phyloP scores from a whole-genome alignment of 305 asterid species.

The Ilex paraguariensis region DNA sequence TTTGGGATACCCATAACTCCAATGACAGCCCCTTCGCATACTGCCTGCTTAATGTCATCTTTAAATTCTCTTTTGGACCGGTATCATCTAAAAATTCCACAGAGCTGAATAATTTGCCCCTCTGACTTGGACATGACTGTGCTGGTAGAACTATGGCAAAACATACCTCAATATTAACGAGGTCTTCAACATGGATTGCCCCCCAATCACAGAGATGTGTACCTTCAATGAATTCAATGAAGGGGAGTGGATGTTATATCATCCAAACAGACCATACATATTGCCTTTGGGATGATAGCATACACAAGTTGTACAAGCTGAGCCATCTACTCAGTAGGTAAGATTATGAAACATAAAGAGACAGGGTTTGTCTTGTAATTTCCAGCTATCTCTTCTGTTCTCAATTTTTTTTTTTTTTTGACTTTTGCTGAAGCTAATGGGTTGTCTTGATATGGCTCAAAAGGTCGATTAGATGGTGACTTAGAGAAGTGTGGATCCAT shows the following conservation, averaged over 20 bases:
- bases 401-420: conserved; percentile 37
- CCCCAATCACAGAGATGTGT: background rate
- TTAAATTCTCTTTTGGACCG: too few relatives aligned
- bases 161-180: background rate
- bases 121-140: too few relatives aligned
- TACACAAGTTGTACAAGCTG: conserved; percentile 30
- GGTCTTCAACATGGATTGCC: background rate
- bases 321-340: conserved; percentile 25
- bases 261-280: conserved; percentile 18
- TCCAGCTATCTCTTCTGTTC: conserved; percentile 28
- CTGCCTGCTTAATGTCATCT: background rate
- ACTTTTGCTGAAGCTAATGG: conserved; percentile 42
- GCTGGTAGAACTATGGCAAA: too few relatives aligned
- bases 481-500: conserved; percentile 63
- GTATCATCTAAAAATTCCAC: too few relatives aligned
- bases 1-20: too few relatives aligned
- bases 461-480: conserved; percentile 63
- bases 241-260: background rate
- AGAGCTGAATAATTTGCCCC: too few relatives aligned
- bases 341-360: conserved; percentile 16
- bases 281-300: conserved; percentile 22
- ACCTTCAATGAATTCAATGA: background rate
- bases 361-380: conserved; percentile 42
- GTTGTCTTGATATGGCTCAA: conserved; percentile 60
- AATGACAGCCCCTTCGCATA: too few relatives aligned